These are phyloP conservation scores for Graphilbum ipis-grandicollis DNA, from an alignment of 2,329 filamentous ascomycete species.

Conservation along the genomic window DNA sequence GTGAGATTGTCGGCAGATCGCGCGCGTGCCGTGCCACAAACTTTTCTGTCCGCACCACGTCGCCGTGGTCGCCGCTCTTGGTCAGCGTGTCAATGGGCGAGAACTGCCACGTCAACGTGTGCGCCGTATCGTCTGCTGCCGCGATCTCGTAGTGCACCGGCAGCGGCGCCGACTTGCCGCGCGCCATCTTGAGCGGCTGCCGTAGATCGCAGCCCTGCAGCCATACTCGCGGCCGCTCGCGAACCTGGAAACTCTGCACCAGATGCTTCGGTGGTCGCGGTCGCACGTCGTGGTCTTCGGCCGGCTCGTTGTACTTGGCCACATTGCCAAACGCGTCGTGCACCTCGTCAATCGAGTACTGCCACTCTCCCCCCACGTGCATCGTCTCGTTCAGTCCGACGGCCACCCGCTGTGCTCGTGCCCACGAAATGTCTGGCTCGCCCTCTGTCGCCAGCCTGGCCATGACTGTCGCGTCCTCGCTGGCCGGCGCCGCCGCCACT, in stretches of 20 bases:
- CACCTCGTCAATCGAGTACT: conserved; percentile 82
- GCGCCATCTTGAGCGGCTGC: conserved; percentile 68
- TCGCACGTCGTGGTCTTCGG: conserved; percentile 52
- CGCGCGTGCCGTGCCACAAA: conserved; percentile 43
- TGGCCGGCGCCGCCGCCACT: conserved; percentile 19
- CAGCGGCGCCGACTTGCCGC: conserved; percentile 47
- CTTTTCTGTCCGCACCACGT: conserved; percentile 36
- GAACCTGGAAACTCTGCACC: conserved; percentile 65
- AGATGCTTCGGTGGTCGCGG: conserved; percentile 39
- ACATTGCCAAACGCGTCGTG: conserved; percentile 80
- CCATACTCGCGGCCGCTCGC: conserved; percentile 63
- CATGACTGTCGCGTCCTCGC: neutral
- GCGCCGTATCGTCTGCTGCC: conserved; percentile 34
- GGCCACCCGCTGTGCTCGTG: conserved; percentile 52
- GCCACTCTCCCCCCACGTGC: conserved; percentile 61
- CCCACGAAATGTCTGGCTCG: conserved; percentile 64
- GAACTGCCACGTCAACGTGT: conserved; percentile 68
- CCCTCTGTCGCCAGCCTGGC: conserved; percentile 34
- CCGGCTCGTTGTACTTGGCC: conserved; percentile 50
- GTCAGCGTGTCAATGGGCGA: conserved; percentile 55
- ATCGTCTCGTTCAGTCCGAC: conserved; percentile 87
- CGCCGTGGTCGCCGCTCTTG: conserved; percentile 51
- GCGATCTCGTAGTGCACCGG: conserved; percentile 55
- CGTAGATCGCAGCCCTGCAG: conserved; percentile 63
- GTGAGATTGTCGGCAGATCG: conserved; percentile 50